Base-by-base conservation (phyloP, 352 stramenopile species). In the Phytophthora europaea region DNA sequence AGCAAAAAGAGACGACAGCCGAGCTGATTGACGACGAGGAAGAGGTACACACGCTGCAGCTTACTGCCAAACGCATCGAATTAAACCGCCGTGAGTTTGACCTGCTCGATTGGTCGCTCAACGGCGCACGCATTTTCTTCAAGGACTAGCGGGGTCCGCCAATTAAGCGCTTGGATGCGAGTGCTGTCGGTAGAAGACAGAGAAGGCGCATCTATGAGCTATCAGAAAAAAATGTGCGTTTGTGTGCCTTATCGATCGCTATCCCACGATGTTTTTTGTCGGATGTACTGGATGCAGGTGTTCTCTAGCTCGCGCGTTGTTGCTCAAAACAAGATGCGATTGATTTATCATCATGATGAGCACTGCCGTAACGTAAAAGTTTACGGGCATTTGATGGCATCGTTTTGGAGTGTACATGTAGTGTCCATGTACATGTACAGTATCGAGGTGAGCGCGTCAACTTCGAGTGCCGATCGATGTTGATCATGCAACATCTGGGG, bases 61-160 rank as follows among this genome's bases (percentile, higher is more conserved):
- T 97, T 38, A 96, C 89, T 36, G 88, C 82, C 45, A 97, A 97
- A 70, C 87, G 90, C 55, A 95, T 98, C 53, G 86, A 96, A 58
- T 80, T 94, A 59, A 91, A 96, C 56, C 92, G 89, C 26, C 88
- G 89, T 53, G 94, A 98, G 72, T 96, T 95, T 61, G 89, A 98
- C 64, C 70, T 97, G 68, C 87, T 98, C 10, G 93, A 96, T 65
- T 98, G 92, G 89, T 96, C 91, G 63, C 87, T 98, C 66, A 96
- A 95, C 61, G 92, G 92, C 54, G 91, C 92, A 20, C 86, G 89
- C 16, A 97, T 98, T 74, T 98, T 98, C 72, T 98, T 98, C 81
- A 97, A 97, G 61, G 90, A 97, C 57, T 96, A 77, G 34, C 53
- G 26, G 9, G 13, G 9, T 8, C 20, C 6, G 18, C 48, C 18